Percentiles rank a stretch among this genome's conserved stretches.
Evolutionary conservation across 495 filamentous ascomycete genomes (phyloP).

Genomic region (Trichoderma erinaceum): DNA sequence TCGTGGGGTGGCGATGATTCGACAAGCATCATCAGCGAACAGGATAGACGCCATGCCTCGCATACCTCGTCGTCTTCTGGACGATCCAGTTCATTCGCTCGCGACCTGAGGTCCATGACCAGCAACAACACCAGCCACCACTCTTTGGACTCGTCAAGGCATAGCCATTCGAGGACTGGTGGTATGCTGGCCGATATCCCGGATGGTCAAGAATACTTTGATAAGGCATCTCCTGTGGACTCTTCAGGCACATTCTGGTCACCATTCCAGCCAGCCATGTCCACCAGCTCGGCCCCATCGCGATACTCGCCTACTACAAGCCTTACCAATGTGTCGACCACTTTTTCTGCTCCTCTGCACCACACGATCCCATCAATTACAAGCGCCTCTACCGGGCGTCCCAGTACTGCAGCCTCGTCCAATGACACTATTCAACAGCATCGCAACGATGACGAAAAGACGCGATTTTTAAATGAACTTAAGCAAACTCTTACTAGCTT

Average conservation of each 20-base stretch:
- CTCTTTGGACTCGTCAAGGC: constrained; percentile 59
- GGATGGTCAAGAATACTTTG: constrained; percentile 67
- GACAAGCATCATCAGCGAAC: constrained; percentile 51
- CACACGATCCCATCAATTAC: constrained; percentile 38
- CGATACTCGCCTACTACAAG: constrained; percentile 53
- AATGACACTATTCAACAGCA: constrained; percentile 55
- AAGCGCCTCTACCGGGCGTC: constrained; percentile 38
- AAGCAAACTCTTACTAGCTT: constrained; percentile 76
- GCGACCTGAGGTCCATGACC: constrained; percentile 49
- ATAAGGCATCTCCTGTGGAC: constrained; percentile 62
- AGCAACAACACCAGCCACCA: constrained; percentile 54
- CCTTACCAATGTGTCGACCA: constrained; percentile 42
- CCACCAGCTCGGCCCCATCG: constrained; percentile 51
- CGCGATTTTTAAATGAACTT: constrained; percentile 66
- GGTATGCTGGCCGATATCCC: constrained; percentile 55
- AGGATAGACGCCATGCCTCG: constrained; percentile 34
- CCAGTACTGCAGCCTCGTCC: constrained; percentile 50
- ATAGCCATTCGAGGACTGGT: constrained; percentile 49
- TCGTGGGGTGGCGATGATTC: constrained; percentile 44
- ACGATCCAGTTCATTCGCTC: constrained; percentile 17
- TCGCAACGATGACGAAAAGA: constrained; percentile 45
- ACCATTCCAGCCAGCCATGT: constrained; percentile 60
- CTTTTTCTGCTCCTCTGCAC: constrained; percentile 36
- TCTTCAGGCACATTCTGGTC: constrained; percentile 85
- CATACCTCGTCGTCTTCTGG: constrained; percentile 26